phyloP scores from a whole-genome alignment of 2,329 filamentous ascomycete genomes.

The Colletotrichum tabaci region DNA sequence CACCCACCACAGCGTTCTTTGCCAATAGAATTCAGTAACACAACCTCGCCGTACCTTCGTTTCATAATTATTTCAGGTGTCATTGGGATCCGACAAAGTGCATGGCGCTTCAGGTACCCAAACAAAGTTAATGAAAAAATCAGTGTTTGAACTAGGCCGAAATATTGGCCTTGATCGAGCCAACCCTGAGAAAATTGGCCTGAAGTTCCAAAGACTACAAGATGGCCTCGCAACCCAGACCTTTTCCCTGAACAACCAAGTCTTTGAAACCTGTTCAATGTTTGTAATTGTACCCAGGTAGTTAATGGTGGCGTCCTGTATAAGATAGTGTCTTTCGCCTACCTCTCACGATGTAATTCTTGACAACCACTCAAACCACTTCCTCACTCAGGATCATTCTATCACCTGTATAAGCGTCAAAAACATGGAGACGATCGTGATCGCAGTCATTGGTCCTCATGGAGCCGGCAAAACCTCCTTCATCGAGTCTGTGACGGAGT shows the following conservation, averaged over 20 bases:
- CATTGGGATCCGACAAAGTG: too few relatives aligned
- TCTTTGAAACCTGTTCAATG: not conserved
- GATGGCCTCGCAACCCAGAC: not conserved
- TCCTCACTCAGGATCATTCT: not conserved
- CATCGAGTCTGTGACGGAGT: not conserved
- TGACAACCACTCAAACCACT: not conserved
- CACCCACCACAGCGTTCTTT: too few relatives aligned
- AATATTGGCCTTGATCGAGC: too few relatives aligned
- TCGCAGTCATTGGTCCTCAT: constrained; percentile 3
- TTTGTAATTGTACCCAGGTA: too few relatives aligned
- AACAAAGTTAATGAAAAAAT: too few relatives aligned
- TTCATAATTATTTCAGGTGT: too few relatives aligned
- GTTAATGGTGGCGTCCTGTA: not conserved
- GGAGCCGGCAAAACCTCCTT: constrained; percentile 7
- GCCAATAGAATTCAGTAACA: too few relatives aligned
- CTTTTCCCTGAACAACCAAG: not conserved
- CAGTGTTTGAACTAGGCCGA: too few relatives aligned
- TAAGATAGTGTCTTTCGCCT: not conserved
- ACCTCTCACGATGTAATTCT: not conserved
- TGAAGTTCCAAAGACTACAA: not conserved
- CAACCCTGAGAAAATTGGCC: not conserved
- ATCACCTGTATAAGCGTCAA: not conserved
- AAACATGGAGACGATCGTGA: not conserved
- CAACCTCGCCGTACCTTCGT: too few relatives aligned
- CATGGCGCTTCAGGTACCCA: too few relatives aligned